Evolutionary conservation across 2,329 filamentous ascomycete species (phyloP), one percentile per base, ranked within the genome.

Genomic region (Teratosphaeria destructans): DNA sequence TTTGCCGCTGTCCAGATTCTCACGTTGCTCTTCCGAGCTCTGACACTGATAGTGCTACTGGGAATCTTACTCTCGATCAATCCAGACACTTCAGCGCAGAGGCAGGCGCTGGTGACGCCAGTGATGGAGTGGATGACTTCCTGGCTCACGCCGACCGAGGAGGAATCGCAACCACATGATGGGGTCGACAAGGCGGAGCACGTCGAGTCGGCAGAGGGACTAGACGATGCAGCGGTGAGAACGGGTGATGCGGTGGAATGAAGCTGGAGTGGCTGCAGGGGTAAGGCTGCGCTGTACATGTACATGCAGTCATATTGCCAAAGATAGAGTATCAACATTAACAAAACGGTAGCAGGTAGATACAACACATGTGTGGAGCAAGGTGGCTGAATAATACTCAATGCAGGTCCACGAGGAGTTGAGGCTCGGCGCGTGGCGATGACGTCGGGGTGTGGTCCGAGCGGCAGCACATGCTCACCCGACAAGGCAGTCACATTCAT

Each of bases 1-100:
- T 72, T 81, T 6, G 76, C 37, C 10, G 37, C 16, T 1, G 16
- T 43, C 12, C 37, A 43, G 37, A n/a, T 43, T 5, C 37, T 43
- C 37, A 43, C 37, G 5, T 14, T 43, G 12, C 37, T 43, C 37
- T n/a, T 43, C 8, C 37, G 16, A 43, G 37, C 37, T 14, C 11
- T 43, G 12, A 43, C 37, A 14, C 37, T 43, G 37, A 43, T 43
- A 3, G 37, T 43, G 12, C 37, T 43, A 14, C 7, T 43, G 37
- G 8, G 11, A 43, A 43, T 43, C 37, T 43, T 43, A 5, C 37
- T 43, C 37, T 43, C 37, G 12, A 43, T 43, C 37, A 43, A 43
- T 43, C 8, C 37, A 12, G 37, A 12, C 14, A 14, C 37, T 16
- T 43, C 37, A 14, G 37, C 37, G 37, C 37, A 14, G 16, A 43